phyloP scores from a whole-genome alignment of 345 rosid species.

The sweet orange (Citrus sinensis) region DNA sequence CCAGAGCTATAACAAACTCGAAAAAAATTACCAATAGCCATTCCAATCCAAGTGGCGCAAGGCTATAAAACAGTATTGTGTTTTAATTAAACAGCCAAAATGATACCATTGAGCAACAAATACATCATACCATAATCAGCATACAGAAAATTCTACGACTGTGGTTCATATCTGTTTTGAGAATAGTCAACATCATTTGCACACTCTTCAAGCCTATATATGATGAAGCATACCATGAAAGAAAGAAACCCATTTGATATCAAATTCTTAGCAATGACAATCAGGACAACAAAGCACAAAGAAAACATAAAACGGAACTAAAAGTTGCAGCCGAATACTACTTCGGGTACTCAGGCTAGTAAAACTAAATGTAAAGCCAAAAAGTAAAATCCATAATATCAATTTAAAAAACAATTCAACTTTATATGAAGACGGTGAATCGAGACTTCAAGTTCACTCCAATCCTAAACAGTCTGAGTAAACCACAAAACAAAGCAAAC shows the following conservation, averaged over 20 bases:
- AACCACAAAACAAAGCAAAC: constrained; percentile 1
- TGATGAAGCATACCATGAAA: neutral
- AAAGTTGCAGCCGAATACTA: neutral
- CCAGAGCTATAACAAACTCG: neutral
- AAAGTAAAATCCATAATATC: neutral
- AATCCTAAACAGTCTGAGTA: neutral
- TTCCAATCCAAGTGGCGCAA: neutral
- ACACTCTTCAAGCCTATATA: neutral
- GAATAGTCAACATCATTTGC: neutral
- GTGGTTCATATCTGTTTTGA: neutral
- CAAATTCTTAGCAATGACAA: neutral
- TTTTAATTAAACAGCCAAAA: neutral
- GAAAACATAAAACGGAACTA: neutral
- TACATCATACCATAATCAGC: neutral
- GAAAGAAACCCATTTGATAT: neutral
- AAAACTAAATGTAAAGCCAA: neutral
- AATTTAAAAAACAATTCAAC: neutral
- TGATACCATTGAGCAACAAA: neutral
- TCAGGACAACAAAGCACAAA: neutral
- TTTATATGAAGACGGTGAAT: neutral
- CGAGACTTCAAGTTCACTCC: neutral
- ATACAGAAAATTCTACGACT: neutral
- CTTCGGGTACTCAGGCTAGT: neutral
- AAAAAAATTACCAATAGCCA: neutral
- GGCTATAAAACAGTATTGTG: neutral